A percentile compares a stretch with the other conserved stretches of the same genome.
These are phyloP conservation scores for Limonomyces culmigenus DNA, from an alignment of 1,284 basidiomycete genomes.

Conservation along the genomic window DNA sequence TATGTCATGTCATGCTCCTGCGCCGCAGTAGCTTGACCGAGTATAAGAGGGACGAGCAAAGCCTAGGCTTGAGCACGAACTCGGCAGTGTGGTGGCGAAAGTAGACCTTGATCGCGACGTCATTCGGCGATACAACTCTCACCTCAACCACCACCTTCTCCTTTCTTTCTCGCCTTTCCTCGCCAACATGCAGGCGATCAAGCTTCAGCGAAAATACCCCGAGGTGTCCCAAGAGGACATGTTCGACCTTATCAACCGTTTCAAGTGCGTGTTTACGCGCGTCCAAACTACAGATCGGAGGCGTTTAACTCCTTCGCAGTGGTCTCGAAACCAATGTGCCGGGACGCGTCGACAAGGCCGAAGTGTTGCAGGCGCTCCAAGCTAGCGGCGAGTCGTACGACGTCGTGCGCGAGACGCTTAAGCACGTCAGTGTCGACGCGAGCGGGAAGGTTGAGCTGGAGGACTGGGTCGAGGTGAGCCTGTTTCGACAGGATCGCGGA, in stretches of 20 bases:
- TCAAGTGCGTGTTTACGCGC: slow-evolving; percentile 58
- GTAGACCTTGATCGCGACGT: too few relatives aligned
- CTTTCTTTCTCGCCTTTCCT: slow-evolving; percentile 5
- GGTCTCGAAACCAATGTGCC: slow-evolving; percentile 72
- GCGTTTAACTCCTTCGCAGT: slow-evolving; percentile 22
- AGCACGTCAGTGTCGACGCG: slow-evolving; percentile 87
- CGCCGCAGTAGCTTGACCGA: too few relatives aligned
- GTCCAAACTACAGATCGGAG: slow-evolving; percentile 4
- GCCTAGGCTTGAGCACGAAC: too few relatives aligned
- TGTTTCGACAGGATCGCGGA: background rate
- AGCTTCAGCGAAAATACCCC: slow-evolving; percentile 91
- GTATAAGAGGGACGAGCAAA: too few relatives aligned
- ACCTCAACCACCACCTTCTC: too few relatives aligned
- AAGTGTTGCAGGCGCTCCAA: slow-evolving; percentile 65
- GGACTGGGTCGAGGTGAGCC: slow-evolving; percentile 89
- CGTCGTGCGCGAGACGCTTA: slow-evolving; percentile 79
- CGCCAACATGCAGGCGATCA: slow-evolving; percentile 58
- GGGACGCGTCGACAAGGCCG: slow-evolving; percentile 71
- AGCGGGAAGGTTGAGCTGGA: slow-evolving; percentile 94
- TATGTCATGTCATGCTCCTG: too few relatives aligned
- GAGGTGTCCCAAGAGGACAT: slow-evolving; percentile 86
- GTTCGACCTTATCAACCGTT: slow-evolving; percentile 81
- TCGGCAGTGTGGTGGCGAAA: too few relatives aligned
- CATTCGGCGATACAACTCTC: too few relatives aligned
- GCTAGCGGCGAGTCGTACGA: slow-evolving; percentile 81